phyloP scores from a whole-genome alignment of 1,284 basidiomycete species.

The Cystobasidiaceae sp. region DNA sequence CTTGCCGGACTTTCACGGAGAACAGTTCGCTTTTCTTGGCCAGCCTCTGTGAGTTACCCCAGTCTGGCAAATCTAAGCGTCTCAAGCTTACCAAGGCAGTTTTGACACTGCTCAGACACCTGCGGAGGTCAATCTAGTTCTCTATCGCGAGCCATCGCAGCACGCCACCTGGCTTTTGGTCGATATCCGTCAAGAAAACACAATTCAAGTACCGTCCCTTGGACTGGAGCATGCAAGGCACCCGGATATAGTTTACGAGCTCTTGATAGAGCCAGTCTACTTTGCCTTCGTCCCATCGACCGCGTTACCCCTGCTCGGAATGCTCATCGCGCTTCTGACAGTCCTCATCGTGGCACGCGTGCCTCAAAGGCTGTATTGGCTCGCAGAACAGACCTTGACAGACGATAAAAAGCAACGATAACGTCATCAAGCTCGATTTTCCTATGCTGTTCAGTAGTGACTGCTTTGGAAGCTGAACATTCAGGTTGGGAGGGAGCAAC shows the following conservation, averaged over 20 bases:
- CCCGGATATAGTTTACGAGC: not conserved
- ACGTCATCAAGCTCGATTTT: too few relatives aligned
- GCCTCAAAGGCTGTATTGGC: not conserved
- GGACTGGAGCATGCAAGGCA: too few relatives aligned
- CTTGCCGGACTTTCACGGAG: not conserved
- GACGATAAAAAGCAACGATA: too few relatives aligned
- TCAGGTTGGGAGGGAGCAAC: too few relatives aligned
- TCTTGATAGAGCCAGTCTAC: slow-evolving; percentile 18
- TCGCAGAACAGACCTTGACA: too few relatives aligned
- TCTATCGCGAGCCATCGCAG: not conserved
- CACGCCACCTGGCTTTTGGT: too few relatives aligned
- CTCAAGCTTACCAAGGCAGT: not conserved
- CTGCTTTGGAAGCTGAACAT: too few relatives aligned
- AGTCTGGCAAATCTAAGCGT: not conserved
- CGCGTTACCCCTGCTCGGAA: not conserved
- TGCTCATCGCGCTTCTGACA: not conserved
- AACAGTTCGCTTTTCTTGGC: slow-evolving; percentile 23
- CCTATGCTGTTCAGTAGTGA: too few relatives aligned
- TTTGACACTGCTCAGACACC: not conserved
- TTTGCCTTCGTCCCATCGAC: slow-evolving; percentile 5
- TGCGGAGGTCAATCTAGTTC: not conserved
- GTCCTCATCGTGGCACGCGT: not conserved
- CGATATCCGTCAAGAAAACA: too few relatives aligned
- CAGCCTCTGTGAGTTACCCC: slow-evolving; percentile 14
- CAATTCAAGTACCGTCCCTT: too few relatives aligned